Evolutionary conservation across 2,329 filamentous ascomycete genomes (phyloP).

Genomic region (Arthroderma sp.): DNA sequence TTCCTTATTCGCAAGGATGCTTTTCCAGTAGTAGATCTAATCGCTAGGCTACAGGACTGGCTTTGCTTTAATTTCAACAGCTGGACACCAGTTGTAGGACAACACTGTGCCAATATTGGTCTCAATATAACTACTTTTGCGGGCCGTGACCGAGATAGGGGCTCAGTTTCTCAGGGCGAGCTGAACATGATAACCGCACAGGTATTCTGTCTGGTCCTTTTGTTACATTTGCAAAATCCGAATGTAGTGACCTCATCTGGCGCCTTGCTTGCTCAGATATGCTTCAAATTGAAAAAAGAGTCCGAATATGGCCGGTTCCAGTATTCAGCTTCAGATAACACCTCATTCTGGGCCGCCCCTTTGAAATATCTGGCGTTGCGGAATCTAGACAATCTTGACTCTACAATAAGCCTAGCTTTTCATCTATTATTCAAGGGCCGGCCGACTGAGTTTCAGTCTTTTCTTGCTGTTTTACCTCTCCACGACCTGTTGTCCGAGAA

Average conservation of each 20-base stretch:
- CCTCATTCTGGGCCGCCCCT: constrained; percentile 28
- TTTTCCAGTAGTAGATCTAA: constrained; percentile 22
- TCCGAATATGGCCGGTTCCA: constrained; percentile 4
- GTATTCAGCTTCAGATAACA: constrained; percentile 2
- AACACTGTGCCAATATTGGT: constrained; percentile 23
- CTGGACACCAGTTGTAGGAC: constrained; percentile 25
- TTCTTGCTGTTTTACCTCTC: constrained; percentile 48
- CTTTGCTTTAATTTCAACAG: constrained; percentile 21
- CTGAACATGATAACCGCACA: constrained; percentile 17
- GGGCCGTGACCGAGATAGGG: constrained; percentile 5
- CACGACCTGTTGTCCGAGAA: constrained; percentile 38
- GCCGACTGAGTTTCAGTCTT: constrained; percentile 28
- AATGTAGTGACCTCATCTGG: constrained; percentile 13
- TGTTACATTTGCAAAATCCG: constrained; percentile 13
- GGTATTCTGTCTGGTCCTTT: constrained; percentile 13
- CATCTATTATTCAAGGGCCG: constrained; percentile 27
- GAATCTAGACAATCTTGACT: constrained; percentile 26
- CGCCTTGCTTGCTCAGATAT: constrained; percentile 13
- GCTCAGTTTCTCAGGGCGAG: constrained; percentile 12
- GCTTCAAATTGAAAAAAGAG: constrained; percentile 10
- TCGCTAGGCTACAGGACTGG: constrained; percentile 24
- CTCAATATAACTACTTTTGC: constrained; percentile 18
- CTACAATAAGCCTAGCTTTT: constrained; percentile 27
- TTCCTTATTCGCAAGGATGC: constrained; percentile 29
- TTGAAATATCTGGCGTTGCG: constrained; percentile 27